Conservation (phyloP, 2,329 filamentous ascomycete species). For the Phyllosticta paracitricarpa region DNA sequence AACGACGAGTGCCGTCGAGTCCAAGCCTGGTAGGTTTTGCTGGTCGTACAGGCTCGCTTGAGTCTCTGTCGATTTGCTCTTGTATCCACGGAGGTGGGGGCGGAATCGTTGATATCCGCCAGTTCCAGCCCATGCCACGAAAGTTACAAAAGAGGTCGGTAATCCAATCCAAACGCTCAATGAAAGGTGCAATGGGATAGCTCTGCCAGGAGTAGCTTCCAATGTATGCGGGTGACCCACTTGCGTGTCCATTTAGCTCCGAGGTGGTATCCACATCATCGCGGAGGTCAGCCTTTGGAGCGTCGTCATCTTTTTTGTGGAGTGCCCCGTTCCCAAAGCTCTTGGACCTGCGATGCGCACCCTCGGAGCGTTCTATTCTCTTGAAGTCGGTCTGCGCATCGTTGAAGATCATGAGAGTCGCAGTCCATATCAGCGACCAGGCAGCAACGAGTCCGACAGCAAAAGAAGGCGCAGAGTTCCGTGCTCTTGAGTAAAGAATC, state of each 20-base stretch:
- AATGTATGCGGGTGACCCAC: conserved; percentile 20
- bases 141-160: conserved; percentile 48
- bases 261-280: conserved; percentile 2
- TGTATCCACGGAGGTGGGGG: conserved; percentile 33
- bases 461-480: conserved; percentile 42
- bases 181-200: conserved; percentile 37
- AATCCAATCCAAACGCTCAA: conserved; percentile 49
- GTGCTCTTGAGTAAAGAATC: conserved; percentile 36
- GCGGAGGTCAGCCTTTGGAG: not conserved
- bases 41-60: conserved; percentile 12
- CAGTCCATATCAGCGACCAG: conserved; percentile 46
- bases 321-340: not conserved
- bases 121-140: conserved; percentile 51
- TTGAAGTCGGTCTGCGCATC: conserved; percentile 46
- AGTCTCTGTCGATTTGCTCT: conserved; percentile 25
- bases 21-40: conserved; percentile 10
- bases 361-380: conserved; percentile 41
- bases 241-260: conserved; percentile 4
- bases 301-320: conserved; percentile 12
- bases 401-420: conserved; percentile 43
- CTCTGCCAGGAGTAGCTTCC: conserved; percentile 43
- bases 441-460: conserved; percentile 44
- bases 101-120: conserved; percentile 41
- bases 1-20: conserved; percentile 28
- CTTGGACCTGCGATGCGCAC: conserved; percentile 6